Evolutionary conservation across 192 early-diverging fungal species (phyloP).

Genomic region (Phycomyces nitens): DNA sequence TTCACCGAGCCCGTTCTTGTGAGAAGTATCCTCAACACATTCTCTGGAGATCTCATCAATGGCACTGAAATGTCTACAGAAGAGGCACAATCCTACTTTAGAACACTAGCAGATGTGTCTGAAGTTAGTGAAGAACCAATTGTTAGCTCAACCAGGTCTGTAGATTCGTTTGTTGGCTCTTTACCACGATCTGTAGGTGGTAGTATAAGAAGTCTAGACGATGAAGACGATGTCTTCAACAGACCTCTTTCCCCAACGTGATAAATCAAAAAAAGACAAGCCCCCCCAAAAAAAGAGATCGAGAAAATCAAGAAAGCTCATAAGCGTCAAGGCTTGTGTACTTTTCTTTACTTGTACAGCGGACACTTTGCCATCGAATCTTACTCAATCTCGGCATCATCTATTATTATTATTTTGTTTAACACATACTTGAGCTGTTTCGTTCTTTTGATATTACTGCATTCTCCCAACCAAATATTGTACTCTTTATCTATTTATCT

Average conservation of each 20-base stretch:
- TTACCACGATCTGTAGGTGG: not conserved
- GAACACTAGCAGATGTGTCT: not conserved
- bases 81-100: constrained; percentile 1
- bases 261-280: not conserved
- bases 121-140: not conserved
- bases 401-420: too few species aligned
- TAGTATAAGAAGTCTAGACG: not conserved
- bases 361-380: too few species aligned
- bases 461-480: too few species aligned
- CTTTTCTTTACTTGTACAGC: too few species aligned
- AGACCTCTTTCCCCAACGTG: not conserved
- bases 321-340: too few species aligned
- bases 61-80: not conserved
- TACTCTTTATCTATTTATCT: too few species aligned
- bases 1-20: not conserved
- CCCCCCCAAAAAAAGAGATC: too few species aligned
- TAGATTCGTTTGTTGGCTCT: not conserved
- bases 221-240: not conserved
- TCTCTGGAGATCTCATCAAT: not conserved
- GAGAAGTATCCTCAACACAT: not conserved
- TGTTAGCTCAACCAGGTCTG: not conserved
- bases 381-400: too few species aligned
- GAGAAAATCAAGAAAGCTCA: too few species aligned
- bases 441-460: too few species aligned
- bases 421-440: too few species aligned